Base-by-base conservation (phyloP, 2,329 filamentous ascomycete species). In the Xylogone sp. region DNA sequence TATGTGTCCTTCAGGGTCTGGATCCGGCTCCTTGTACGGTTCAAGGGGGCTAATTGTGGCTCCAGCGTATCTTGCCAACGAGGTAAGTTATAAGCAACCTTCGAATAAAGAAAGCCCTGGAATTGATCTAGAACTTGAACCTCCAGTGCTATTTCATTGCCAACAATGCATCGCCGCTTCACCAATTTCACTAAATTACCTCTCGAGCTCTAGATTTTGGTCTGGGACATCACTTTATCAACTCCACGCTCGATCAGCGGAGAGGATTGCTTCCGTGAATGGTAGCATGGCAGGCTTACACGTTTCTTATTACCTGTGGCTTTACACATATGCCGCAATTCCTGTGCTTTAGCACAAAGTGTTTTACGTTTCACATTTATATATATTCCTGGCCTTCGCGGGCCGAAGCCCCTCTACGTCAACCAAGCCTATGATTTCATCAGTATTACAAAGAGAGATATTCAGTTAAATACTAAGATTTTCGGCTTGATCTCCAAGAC, bases 151-250 rank as follows among this genome's bases (percentile, higher is more conserved):
- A 34, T 57, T 18, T 47, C 18, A 47, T 51, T 21, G 46, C 29
- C 19, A 53, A 42, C 20, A 24, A 27, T 42, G 21, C 48, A 27
- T 53, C 34, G 42, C 44, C 47, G 29, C 34, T 55, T 53, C 45
- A 31, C 29, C 45, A 27, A n/a, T 22, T 50, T 55, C 48, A 29
- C 29, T 49, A 55, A 53, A 50, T 55, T 55, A 43, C 46, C 50
- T 53, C 45, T 53, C 43, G 48, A 56, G 42, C 53, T 56, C 18
- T 24, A 56, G 42, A 42, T 53, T 42, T 51, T 53, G 22, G 53
- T 53, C 48, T 56, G 27, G 48, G 31, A 48, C 18, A 44, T 56
- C 44, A 53, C 53, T 45, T 27, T 56, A 51, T 53, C 48, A 31
- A 34, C 49, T 9, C 48, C 46, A 53, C 50, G 50, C 22, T n/a